A percentile compares a stretch with the other conserved stretches of the same genome.
Evolutionary conservation across 176 grass and related monocot species (phyloP).

Genomic region (Tuctoria greenei): DNA sequence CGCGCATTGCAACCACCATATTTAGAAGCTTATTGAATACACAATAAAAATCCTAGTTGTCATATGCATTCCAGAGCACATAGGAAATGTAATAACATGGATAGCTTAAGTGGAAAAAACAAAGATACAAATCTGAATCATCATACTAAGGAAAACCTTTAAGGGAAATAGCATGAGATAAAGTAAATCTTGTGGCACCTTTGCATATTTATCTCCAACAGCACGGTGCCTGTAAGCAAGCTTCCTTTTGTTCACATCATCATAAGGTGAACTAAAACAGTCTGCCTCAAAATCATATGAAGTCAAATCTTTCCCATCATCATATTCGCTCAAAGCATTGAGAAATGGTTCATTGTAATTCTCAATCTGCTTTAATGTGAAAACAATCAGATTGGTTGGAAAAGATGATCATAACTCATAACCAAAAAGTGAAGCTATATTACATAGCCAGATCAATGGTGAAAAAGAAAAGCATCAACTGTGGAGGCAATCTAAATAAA

Average conservation of each 20-base stretch:
- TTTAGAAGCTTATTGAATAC: conserved; percentile 18
- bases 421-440: neutral
- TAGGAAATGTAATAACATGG: conserved; percentile 14
- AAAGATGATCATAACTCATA: conserved; percentile 5
- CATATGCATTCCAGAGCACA: neutral
- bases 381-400: conserved; percentile 25
- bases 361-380: conserved; percentile 66
- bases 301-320: conserved; percentile 81
- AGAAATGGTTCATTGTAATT: conserved; percentile 90
- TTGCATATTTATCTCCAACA: conserved; percentile 77
- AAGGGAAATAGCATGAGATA: conserved; percentile 26
- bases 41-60: neutral
- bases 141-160: conserved; percentile 23
- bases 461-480: neutral
- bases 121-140: neutral
- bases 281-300: conserved; percentile 83
- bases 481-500: neutral
- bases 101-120: neutral
- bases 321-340: conserved; percentile 65
- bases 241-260: conserved; percentile 85
- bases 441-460: neutral
- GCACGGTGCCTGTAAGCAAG: conserved; percentile 89
- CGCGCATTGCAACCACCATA: neutral
- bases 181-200: conserved; percentile 48
- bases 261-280: conserved; percentile 68